phyloP scores from a whole-genome alignment of 2,329 filamentous ascomycete genomes.

The Aspergillus carbonarius region DNA sequence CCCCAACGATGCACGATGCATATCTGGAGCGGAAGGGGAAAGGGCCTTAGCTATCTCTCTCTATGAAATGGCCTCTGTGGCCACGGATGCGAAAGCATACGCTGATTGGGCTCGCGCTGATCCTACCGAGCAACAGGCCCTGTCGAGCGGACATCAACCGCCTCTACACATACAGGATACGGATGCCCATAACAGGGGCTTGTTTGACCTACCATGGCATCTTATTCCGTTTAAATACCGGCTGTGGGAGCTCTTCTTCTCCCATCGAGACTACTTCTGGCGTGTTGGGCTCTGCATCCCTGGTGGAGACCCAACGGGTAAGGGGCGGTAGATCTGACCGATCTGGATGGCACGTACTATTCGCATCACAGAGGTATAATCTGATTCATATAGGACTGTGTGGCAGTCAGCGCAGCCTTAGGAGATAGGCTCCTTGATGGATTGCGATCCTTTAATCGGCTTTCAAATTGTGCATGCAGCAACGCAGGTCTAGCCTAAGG shows the following conservation, averaged over 20 bases:
- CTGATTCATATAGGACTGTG: not conserved
- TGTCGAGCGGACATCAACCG: constrained; percentile 2
- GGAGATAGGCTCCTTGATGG: too few relatives aligned
- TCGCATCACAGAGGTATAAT: not conserved
- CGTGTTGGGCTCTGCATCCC: constrained; percentile 85
- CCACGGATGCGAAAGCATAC: not conserved
- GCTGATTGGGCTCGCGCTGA: not conserved
- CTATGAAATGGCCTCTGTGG: constrained; percentile 1
- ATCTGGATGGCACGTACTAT: not conserved
- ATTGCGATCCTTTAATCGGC: too few relatives aligned
- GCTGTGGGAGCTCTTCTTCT: constrained; percentile 90
- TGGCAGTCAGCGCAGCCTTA: too few relatives aligned
- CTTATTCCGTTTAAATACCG: constrained; percentile 58
- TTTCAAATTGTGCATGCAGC: too few relatives aligned
- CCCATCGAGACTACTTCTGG: constrained; percentile 97
- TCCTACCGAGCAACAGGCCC: not conserved
- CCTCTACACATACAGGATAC: not conserved
- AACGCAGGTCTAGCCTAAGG: too few relatives aligned
- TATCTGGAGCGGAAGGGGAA: constrained; percentile 56
- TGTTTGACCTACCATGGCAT: constrained; percentile 20
- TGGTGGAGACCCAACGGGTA: constrained; percentile 53
- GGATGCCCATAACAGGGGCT: not conserved
- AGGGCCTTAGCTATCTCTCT: constrained; percentile 8
- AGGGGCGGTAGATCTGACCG: not conserved
- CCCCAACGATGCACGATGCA: constrained; percentile 69